Evolutionary conservation across 345 rosid species (phyloP).

Genomic region (Eutrema japonicum): DNA sequence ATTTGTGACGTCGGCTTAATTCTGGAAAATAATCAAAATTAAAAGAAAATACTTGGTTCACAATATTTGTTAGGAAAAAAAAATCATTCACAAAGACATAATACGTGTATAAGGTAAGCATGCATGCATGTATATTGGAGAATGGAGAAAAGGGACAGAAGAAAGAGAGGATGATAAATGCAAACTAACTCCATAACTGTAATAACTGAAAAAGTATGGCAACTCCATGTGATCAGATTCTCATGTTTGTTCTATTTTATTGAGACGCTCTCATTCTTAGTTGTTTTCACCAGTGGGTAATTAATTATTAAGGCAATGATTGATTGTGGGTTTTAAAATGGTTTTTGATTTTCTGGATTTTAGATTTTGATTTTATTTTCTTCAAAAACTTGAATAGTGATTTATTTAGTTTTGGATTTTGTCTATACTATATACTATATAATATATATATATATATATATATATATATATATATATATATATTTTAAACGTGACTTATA

Average conservation of each 20-base stretch:
- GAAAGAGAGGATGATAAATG: constrained; percentile 30
- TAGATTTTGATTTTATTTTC: not conserved
- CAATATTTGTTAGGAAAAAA: constrained; percentile 9
- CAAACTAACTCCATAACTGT: constrained; percentile 50
- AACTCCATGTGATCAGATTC: constrained; percentile 55
- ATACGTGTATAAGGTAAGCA: not conserved
- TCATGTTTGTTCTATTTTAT: constrained; percentile 3
- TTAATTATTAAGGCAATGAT: no score
- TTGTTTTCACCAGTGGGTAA: constrained; percentile 9
- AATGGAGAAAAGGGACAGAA: constrained; percentile 18
- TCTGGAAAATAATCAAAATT: not conserved
- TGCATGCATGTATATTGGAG: not conserved
- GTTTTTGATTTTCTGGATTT: no score
- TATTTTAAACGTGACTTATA: no score
- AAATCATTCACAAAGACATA: not conserved
- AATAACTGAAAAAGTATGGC: constrained; percentile 57
- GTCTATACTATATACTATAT: no score
- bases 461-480: no score
- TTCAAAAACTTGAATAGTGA: no score
- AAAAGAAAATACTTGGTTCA: constrained; percentile 33
- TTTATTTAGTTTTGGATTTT: no score
- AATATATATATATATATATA: no score
- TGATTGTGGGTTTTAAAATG: no score
- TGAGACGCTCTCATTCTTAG: constrained; percentile 1
- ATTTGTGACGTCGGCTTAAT: not conserved